Conservation (phyloP, 352 stramenopile species). For the Phytophthora fragariae region DNA sequence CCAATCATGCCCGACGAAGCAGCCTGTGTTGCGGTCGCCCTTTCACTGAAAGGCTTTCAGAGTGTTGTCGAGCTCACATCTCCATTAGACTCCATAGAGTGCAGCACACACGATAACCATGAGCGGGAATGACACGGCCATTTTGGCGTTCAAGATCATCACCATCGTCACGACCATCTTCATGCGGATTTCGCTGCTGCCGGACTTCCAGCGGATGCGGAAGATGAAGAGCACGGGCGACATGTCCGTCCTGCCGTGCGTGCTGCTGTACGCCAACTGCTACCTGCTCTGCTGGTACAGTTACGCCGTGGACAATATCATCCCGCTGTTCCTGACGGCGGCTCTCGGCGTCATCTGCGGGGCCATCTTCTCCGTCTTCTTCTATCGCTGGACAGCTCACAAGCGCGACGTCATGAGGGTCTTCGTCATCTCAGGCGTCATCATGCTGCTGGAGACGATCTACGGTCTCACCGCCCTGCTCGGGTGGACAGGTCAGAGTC, state of each 20-base stretch:
- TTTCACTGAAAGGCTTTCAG: background rate
- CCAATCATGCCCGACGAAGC: conserved; percentile 5
- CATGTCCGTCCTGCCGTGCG: conserved; percentile 39
- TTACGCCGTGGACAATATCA: conserved; percentile 50
- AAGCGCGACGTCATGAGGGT: conserved; percentile 38
- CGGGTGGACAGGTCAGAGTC: conserved; percentile 39
- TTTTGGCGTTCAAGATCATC: conserved; percentile 40
- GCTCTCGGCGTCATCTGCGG: conserved; percentile 41
- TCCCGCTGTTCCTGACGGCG: conserved; percentile 53
- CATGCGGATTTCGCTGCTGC: conserved; percentile 51
- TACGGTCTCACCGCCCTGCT: conserved; percentile 38
- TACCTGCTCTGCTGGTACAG: conserved; percentile 49
- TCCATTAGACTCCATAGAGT: background rate
- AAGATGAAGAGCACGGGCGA: conserved; percentile 44
- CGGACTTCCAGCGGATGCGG: conserved; percentile 46
- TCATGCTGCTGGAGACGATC: conserved; percentile 39
- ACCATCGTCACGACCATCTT: conserved; percentile 55
- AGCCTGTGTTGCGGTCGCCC: background rate
- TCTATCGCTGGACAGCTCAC: conserved; percentile 44
- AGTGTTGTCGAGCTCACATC: background rate
- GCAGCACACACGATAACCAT: background rate
- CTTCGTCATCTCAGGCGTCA: conserved; percentile 31
- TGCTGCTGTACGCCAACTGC: conserved; percentile 42
- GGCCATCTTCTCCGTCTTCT: conserved; percentile 45
- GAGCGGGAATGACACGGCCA: conserved; percentile 9